Base-by-base conservation (phyloP, 2,329 filamentous ascomycete species). In the Colletotrichum sp. region DNA sequence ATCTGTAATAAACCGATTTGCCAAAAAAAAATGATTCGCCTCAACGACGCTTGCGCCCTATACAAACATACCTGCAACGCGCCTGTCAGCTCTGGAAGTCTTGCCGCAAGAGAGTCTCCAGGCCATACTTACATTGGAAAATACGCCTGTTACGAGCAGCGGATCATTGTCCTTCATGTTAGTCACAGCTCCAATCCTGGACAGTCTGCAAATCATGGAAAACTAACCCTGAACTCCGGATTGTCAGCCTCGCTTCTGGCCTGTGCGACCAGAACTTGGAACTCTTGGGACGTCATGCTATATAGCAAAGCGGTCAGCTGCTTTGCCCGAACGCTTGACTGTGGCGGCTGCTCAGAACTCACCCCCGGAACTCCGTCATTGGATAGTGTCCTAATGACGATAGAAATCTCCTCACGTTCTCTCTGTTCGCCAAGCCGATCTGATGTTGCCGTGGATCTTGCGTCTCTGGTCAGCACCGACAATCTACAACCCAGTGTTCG, bases 261-360 rank as follows among this genome's bases (percentile, higher is more conserved):
- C 79, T 91, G 88, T 55, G 89, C 88, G 63, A 92, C 86, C 49
- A 93, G 83, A 39, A 89, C 82, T 71, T 92, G 88, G 52, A 92
- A 90, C 69, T 92, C 89, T n/a, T 88, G 87, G 28, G 89, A 84
- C 1, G 89, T 81, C 89, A 92, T 92, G 21, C 91, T 92, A 77
- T 24, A 77, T 24, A 72, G 55, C 74, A 65, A 78, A 78, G 76
- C 77, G 26, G 82, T 80, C 67, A 78, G 79, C 75, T 34, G 18
- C 16, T 57, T 24, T 16, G 8, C 15, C 16, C 24, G 62, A 24
- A 12, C 34, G 24, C 16, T 34, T 15, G 8, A 8, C 6, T 64
- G 62, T 26, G 32, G 18, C 32, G 21, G 18, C 49, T n/a, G 9
- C 30, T 9, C 28, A 12, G 18, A 34, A 15, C 88, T 77, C 82